Percentiles rank a stretch among this genome's conserved stretches.
These are phyloP conservation scores for Salix purpurea DNA, from an alignment of 345 rosid species.

Conservation along the genomic window DNA sequence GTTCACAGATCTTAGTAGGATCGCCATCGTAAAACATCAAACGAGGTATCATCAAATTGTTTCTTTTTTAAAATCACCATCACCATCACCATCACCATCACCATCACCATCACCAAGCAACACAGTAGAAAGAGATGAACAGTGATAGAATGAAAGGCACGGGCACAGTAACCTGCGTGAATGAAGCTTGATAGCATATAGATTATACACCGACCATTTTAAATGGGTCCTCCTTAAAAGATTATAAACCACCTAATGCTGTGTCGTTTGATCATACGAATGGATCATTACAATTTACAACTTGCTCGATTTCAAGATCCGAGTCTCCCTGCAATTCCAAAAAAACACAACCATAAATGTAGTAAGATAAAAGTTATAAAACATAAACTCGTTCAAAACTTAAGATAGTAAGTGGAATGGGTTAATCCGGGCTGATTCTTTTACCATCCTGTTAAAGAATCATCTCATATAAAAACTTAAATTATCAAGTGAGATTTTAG, in stretches of 20 bases:
- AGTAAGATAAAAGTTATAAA: too few species aligned
- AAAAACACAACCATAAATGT: neutral
- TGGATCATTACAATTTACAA: neutral
- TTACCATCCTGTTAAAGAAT: too few species aligned
- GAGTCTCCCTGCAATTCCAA: neutral
- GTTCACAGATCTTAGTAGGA: too few species aligned
- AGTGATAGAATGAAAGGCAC: neutral
- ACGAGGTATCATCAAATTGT: too few species aligned
- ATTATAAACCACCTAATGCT: neutral
- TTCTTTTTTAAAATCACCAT: too few species aligned
- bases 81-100: neutral
- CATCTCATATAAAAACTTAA: too few species aligned
- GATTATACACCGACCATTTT: neutral
- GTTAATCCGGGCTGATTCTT: too few species aligned
- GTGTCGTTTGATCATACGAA: neutral
- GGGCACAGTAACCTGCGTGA: neutral
- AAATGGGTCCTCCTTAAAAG: neutral
- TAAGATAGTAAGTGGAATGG: too few species aligned
- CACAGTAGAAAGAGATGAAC: neutral
- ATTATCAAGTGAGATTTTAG: too few species aligned
- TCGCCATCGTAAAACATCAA: too few species aligned
- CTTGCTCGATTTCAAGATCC: neutral
- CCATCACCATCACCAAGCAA: neutral
- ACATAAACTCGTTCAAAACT: too few species aligned
- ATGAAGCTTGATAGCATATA: neutral